Percentiles rank a stretch among this genome's conserved stretches.
Conservation (phyloP, 208 protist genomes). For the Trypanosoma congolense region DNA sequence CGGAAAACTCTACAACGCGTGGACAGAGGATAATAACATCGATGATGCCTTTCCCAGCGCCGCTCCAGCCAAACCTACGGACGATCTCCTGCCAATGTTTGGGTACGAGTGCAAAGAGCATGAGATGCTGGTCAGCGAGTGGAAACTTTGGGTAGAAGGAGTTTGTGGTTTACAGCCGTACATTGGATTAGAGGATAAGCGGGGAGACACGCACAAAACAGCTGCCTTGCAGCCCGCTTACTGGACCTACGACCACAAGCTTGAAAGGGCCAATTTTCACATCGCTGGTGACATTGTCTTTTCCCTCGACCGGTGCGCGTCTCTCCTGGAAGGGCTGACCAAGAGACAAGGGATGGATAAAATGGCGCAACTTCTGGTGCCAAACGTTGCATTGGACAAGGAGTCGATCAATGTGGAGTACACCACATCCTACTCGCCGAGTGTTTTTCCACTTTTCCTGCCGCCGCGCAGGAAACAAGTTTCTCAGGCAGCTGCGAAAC, state of each 20-base stretch:
- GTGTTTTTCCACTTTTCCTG: slow-evolving; percentile 26
- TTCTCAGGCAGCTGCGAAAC: neutral
- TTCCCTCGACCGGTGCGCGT: slow-evolving; percentile 15
- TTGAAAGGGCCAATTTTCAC: slow-evolving; percentile 25
- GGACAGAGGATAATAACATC: slow-evolving; percentile 17
- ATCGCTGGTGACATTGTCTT: slow-evolving; percentile 38
- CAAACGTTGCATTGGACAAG: slow-evolving; percentile 21
- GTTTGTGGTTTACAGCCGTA: slow-evolving; percentile 2
- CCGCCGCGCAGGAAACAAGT: too few species aligned
- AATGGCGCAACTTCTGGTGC: slow-evolving; percentile 33
- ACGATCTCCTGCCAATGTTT: slow-evolving; percentile 34
- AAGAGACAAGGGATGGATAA: slow-evolving; percentile 23
- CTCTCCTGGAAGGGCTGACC: slow-evolving; percentile 25
- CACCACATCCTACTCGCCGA: slow-evolving; percentile 3
- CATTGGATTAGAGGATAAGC: too few species aligned
- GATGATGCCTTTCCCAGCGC: slow-evolving; percentile 10
- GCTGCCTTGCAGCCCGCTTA: slow-evolving; percentile 35
- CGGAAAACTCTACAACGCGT: slow-evolving; percentile 28
- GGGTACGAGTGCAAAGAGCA: slow-evolving; percentile 18
- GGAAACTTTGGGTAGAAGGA: slow-evolving; percentile 27
- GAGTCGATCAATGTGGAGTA: neutral
- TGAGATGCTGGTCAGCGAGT: slow-evolving; percentile 15
- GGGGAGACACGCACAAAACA: slow-evolving; percentile 1
- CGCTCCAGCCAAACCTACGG: neutral
- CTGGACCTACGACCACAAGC: slow-evolving; percentile 29